Percentiles rank a stretch among this genome's conserved stretches.
These are phyloP conservation scores for Tuber magnatum DNA, from an alignment of 495 filamentous ascomycete species.

Conservation along the genomic window DNA sequence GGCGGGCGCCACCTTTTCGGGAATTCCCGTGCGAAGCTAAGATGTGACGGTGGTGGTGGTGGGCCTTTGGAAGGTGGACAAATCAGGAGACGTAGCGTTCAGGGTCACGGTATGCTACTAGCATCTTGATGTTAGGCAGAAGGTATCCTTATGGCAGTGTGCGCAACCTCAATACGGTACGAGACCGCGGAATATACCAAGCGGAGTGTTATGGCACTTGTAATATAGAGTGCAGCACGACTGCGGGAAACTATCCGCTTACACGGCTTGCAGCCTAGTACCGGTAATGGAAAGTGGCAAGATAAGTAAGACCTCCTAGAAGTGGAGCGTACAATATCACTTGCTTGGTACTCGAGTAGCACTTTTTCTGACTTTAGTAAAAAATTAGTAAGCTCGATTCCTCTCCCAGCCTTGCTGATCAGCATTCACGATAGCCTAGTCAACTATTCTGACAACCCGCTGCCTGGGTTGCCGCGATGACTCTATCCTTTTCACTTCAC, in stretches of 20 bases:
- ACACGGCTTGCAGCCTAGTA: no score
- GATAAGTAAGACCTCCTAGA: no score
- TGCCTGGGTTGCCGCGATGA: background rate
- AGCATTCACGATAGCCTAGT: background rate
- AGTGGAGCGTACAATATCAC: no score
- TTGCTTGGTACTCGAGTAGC: no score
- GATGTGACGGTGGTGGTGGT: background rate
- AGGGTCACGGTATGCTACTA: background rate
- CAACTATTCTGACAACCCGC: background rate
- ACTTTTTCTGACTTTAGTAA: background rate
- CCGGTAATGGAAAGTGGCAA: no score
- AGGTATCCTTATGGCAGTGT: background rate
- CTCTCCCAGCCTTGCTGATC: background rate
- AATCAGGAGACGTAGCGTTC: background rate
- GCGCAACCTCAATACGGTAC: background rate
- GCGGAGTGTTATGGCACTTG: no score
- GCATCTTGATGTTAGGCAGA: background rate
- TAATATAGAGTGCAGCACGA: no score
- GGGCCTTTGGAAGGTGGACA: background rate
- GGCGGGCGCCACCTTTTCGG: background rate
- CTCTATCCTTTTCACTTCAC: background rate
- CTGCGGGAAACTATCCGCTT: no score
- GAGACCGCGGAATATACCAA: no score
- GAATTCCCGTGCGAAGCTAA: background rate
- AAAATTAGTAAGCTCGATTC: background rate